phyloP scores from a whole-genome alignment of 352 stramenopile species.

The Pythium coloratum region DNA sequence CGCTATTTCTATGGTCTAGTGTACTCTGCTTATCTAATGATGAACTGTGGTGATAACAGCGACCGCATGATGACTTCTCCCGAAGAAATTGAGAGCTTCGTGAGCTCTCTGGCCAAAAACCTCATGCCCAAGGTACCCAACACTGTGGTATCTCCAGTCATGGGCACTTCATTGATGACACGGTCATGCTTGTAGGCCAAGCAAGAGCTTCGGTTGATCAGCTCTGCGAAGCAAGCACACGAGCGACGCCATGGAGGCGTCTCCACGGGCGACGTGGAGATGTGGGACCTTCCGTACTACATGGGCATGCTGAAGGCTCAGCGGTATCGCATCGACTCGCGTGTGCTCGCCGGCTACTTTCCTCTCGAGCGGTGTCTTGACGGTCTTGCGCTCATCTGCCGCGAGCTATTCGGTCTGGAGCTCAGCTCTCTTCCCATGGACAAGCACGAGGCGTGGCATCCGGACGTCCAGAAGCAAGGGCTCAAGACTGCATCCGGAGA shows the following conservation, averaged over 20 bases:
- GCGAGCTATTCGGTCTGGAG: constrained; percentile 89
- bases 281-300: constrained; percentile 96
- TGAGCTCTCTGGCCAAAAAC: constrained; percentile 58
- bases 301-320: constrained; percentile 85
- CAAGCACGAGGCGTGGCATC: constrained; percentile 87
- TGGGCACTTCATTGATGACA: background rate
- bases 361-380: constrained; percentile 91
- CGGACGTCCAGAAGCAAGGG: constrained; percentile 88
- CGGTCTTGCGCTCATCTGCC: constrained; percentile 87
- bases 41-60: constrained; percentile 26
- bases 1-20: background rate
- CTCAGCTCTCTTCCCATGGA: constrained; percentile 81
- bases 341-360: constrained; percentile 88
- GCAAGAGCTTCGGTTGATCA: constrained; percentile 56
- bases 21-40: background rate
- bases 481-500: constrained; percentile 60
- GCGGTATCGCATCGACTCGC: constrained; percentile 73
- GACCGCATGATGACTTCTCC: constrained; percentile 88
- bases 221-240: constrained; percentile 60
- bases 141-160: background rate
- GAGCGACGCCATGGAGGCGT: constrained; percentile 36
- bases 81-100: constrained; percentile 61
- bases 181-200: constrained; percentile 33
- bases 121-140: constrained; percentile 68
- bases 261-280: constrained; percentile 54